Base-by-base conservation (phyloP, 2,329 filamentous ascomycete genomes). In the Phyllosticta citribraziliensis region DNA sequence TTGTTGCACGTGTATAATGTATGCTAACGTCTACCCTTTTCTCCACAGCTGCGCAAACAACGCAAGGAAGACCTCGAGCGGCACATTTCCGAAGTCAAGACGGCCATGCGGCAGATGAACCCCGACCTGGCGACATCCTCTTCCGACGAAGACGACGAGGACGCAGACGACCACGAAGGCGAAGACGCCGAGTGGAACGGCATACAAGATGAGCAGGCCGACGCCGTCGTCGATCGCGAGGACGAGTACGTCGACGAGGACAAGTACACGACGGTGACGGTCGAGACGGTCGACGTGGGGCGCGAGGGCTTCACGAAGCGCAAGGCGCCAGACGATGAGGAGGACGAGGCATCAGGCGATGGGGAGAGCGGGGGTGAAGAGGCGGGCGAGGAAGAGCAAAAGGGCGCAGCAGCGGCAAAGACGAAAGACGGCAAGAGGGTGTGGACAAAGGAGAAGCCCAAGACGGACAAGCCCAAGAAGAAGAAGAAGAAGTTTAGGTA, bases 211-310 rank as follows among this genome's bases (percentile, higher is more conserved):
- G 54, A 63, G 17, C 27, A 56, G 8, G 58, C 64, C 17, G 85
- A 88, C 66, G 80, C 84, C 22, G 76, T 76, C 6, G 74, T 94
- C 53, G 86, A 95, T 70, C 86, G 90, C 67, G 89, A 96, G 72
- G 91, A 93, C 66, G 91, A 97, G 73, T 99, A 97, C 75, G 84
- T 97, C 66, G 94, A 99, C 73, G 94, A 97, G 73, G 93, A 97
- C 73, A 89, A 88, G 71, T 97, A 91, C 73, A 97, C 94, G 0
- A 96, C 91, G 0, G 94, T 99, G 25, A 97, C 90, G 0, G 86
- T 99, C 1, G 93, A 97, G 72, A 88, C 89, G 11, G 91, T 99
- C 66, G 88, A 87, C 64, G 83, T 95, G 17, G 87, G 88, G 12
- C 84, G 84, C 66, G 85, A 91, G 60, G 89, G 89, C 0, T 76